These are phyloP conservation scores for Durio zibethinus DNA, from an alignment of 345 rosid species.

Conservation along the genomic window DNA sequence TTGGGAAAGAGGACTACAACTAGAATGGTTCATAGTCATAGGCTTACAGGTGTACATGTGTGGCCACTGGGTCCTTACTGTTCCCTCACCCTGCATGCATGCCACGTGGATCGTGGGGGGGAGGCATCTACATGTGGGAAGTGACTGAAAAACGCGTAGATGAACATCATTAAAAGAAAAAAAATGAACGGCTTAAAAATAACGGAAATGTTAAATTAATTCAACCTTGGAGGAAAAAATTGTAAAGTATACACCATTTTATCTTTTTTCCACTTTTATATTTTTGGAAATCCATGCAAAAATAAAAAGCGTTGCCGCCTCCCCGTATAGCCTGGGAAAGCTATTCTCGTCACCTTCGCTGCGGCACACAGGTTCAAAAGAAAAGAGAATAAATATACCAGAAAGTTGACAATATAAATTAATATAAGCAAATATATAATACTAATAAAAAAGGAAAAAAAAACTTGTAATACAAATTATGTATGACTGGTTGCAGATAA, in stretches of 20 bases:
- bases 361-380: background rate
- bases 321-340: slow-evolving; percentile 24
- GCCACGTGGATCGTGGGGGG: slow-evolving; percentile 30
- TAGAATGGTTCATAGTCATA: slow-evolving; percentile 4
- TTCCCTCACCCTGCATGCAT: background rate
- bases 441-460: background rate
- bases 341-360: background rate
- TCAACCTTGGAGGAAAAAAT: background rate
- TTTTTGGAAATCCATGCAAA: slow-evolving; percentile 32
- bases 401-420: slow-evolving; percentile 23
- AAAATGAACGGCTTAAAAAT: slow-evolving; percentile 9
- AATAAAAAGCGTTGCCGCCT: slow-evolving; percentile 1
- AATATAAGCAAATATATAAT: background rate
- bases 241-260: no score
- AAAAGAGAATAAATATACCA: slow-evolving; percentile 13
- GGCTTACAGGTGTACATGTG: slow-evolving; percentile 16
- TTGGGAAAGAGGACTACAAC: background rate
- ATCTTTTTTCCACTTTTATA: no score
- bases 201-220: background rate
- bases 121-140: slow-evolving; percentile 28
- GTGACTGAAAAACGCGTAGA: slow-evolving; percentile 33
- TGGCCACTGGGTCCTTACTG: background rate
- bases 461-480: slow-evolving; percentile 16
- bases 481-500: background rate
- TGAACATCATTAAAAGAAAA: background rate